Base-by-base conservation (phyloP, 169 alveolate genomes). In the Eimeria tenella region DNA sequence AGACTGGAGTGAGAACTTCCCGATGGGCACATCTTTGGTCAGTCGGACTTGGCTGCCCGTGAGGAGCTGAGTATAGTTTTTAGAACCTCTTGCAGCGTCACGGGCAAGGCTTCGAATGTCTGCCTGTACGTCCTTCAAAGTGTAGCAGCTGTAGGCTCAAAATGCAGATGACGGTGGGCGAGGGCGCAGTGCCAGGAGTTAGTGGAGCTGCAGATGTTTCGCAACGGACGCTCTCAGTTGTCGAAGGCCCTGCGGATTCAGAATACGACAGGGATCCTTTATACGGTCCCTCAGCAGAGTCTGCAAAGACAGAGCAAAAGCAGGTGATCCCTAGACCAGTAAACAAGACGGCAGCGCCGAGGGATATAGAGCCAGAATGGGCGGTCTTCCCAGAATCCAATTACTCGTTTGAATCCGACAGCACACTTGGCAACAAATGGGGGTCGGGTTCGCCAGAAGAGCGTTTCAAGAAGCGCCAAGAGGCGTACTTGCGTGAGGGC, bases 401-500 rank as follows among this genome's bases (percentile, higher is more conserved):
- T 42, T 89, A 89, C 62, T 77, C 84, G 42, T 89, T 62, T 23
- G 88, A 89, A 68, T 13, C 65, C 58, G 94, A 89, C 70, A 25
- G 81, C 70, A 21, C 81, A 10, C 81, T 89, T 4, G 94, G 60
- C 17, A 79, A 70, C 71, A 89, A 89, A 70, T 89, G 94, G 94
- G 89, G 86, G 42, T 31, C 75, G 17, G 79, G 86, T n/a, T 31
- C 71, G 17, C 71, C 73, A 55, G 94, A 55, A 71, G 87, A 79
- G 58, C 74, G 50, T 8, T 56, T 65, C 11, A 52, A 21, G 71
- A 73, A 89, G 62, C 88, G 94, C 19, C 89, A 56, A 49, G 89
- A 73, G 10, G 73, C 82, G 50, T 90, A 90, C 68, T 17, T 53
- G 31, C 90, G 94, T 42, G 96, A 95, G 75, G 97, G 97, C 55